Evolutionary conservation across 495 filamentous ascomycete genomes (phyloP).

Genomic region (Recurvomyces mirabilis): DNA sequence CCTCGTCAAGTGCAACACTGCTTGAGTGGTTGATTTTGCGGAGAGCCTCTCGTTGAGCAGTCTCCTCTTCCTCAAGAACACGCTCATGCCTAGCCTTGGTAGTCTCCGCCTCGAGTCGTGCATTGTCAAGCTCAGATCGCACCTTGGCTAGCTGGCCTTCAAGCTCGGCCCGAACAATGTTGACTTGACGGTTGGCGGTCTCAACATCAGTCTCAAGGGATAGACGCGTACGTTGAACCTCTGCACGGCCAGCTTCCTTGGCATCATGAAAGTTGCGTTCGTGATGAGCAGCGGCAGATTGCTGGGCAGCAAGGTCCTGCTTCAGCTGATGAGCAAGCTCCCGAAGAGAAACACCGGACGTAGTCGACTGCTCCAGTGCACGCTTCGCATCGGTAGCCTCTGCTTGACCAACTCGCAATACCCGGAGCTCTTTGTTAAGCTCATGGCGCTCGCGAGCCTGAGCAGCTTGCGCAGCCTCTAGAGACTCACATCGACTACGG

Average conservation of each 20-base stretch:
- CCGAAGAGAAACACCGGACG: slow-evolving; percentile 50
- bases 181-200: slow-evolving; percentile 68
- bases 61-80: slow-evolving; percentile 62
- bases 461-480: slow-evolving; percentile 30
- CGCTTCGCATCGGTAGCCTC: slow-evolving; percentile 48
- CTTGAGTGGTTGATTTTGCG: slow-evolving; percentile 47
- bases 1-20: slow-evolving; percentile 54
- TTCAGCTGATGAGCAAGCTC: slow-evolving; percentile 51
- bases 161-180: slow-evolving; percentile 63
- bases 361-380: slow-evolving; percentile 42
- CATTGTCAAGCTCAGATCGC: slow-evolving; percentile 57
- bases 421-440: slow-evolving; percentile 65
- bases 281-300: slow-evolving; percentile 49
- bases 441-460: slow-evolving; percentile 68
- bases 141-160: slow-evolving; percentile 60
- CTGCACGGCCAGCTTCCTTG: slow-evolving; percentile 58
- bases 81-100: slow-evolving; percentile 61
- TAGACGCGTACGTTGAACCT: slow-evolving; percentile 65
- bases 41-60: slow-evolving; percentile 41
- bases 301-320: slow-evolving; percentile 55
- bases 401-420: slow-evolving; percentile 31
- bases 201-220: slow-evolving; percentile 74
- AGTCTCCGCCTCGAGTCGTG: slow-evolving; percentile 61
- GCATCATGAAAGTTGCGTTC: slow-evolving; percentile 77
- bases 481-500: slow-evolving; percentile 39